Conservation (phyloP, 2,329 filamentous ascomycete genomes). For the Sclerotinia minor region DNA sequence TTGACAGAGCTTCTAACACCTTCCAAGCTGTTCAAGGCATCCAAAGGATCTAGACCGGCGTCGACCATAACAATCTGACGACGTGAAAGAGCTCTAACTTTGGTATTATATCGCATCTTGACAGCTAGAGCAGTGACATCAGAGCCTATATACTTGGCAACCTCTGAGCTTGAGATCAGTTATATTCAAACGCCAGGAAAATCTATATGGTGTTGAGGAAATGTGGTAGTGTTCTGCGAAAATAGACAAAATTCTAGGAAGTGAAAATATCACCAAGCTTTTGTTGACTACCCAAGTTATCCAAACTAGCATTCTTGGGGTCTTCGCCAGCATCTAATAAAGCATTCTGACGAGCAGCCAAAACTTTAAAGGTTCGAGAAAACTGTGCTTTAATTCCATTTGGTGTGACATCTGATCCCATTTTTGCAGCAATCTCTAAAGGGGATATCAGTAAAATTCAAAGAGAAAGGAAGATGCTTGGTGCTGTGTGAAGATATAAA, state of each 20-base stretch:
- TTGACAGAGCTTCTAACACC: slow-evolving; percentile 16
- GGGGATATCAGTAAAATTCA: background rate
- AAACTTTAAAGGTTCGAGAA: slow-evolving; percentile 51
- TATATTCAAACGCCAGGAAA: background rate
- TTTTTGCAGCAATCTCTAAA: background rate
- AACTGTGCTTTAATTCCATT: slow-evolving; percentile 63
- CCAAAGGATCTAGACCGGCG: slow-evolving; percentile 47
- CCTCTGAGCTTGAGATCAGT: slow-evolving; percentile 16
- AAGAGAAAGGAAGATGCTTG: background rate
- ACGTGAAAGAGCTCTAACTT: slow-evolving; percentile 53
- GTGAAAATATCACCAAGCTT: background rate
- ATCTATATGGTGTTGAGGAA: background rate
- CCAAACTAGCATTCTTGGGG: slow-evolving; percentile 39
- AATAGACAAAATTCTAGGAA: background rate
- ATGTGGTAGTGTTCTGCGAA: background rate
- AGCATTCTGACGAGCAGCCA: slow-evolving; percentile 51
- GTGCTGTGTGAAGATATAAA: background rate
- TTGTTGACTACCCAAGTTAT: background rate
- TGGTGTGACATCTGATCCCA: slow-evolving; percentile 53
- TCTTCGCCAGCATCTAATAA: slow-evolving; percentile 49
- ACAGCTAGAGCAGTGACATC: slow-evolving; percentile 33
- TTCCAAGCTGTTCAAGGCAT: slow-evolving; percentile 17
- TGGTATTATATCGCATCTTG: slow-evolving; percentile 31
- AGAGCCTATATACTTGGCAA: slow-evolving; percentile 32
- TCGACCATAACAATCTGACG: slow-evolving; percentile 49